These are phyloP conservation scores for Bruguiera gymnorhiza DNA, from an alignment of 345 rosid genomes.

Conservation along the genomic window DNA sequence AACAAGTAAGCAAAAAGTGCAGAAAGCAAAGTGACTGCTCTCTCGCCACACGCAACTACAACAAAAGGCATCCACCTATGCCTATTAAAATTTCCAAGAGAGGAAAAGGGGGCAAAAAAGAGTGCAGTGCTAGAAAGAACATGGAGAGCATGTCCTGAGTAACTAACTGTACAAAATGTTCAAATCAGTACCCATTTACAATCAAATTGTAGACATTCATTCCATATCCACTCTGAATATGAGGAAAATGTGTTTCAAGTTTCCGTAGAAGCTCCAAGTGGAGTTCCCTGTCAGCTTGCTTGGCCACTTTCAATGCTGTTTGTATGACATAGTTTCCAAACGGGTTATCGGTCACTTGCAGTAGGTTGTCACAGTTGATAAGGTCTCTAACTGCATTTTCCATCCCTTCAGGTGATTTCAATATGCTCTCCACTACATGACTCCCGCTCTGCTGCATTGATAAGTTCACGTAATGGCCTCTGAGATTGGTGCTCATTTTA, in stretches of 20 bases:
- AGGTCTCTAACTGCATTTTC: constrained; percentile 10
- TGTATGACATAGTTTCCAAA: constrained; percentile 36
- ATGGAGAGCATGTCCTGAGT: too few species aligned
- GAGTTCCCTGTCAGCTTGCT: not conserved
- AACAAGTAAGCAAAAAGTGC: too few species aligned
- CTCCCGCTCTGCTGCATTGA: constrained; percentile 29
- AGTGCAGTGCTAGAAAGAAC: too few species aligned
- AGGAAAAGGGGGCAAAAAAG: too few species aligned
- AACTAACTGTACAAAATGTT: too few species aligned
- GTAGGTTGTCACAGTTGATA: constrained; percentile 1
- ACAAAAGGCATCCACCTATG: too few species aligned
- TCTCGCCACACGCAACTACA: too few species aligned
- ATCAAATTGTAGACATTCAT: constrained; percentile 22
- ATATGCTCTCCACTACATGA: constrained; percentile 24
- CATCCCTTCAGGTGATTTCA: constrained; percentile 6
- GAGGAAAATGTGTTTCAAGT: not conserved
- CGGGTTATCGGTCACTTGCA: constrained; percentile 17
- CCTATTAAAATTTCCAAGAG: too few species aligned
- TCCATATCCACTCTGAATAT: constrained; percentile 15
- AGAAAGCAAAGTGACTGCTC: too few species aligned
- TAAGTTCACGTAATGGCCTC: constrained; percentile 14
- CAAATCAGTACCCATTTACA: too few species aligned
- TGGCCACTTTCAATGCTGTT: constrained; percentile 24
- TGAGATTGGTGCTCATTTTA: constrained; percentile 9
- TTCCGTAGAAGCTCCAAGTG: constrained; percentile 9